Base-by-base conservation (phyloP, 257 asterid genomes). In the Craterostigma plantagineum region DNA sequence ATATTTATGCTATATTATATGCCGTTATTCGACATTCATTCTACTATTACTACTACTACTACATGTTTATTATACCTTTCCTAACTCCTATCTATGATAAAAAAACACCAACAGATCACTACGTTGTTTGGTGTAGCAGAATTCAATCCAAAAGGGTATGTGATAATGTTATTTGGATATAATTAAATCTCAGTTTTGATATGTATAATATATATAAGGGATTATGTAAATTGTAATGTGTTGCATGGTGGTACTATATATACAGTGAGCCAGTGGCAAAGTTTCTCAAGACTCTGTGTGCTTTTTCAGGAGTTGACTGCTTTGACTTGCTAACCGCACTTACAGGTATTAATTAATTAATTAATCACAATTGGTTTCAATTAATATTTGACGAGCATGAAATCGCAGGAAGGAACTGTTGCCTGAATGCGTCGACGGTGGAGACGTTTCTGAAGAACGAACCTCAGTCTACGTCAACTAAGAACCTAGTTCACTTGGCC, bases 381-480 rank as follows among this genome's bases (percentile, higher is more conserved):
- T 36, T 8, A 10, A 2, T 9, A 39, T 23, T 23, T 23, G 4
- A 23, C 6, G 6, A n/a, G n/a, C n/a, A 23, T 6, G 6, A 23
- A 23, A 23, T 23, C 6, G 30, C 66, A 81, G 94, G 94, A 10
- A 53, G 60, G 33, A 65, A 81, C 11, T 81, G 94, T 14, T 81
- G 94, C 50, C 60, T 81, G 16, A 71, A 75, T 38, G 14, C 54
- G 38, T 57, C 81, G 1, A 64, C 67, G 0, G 46, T 59, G 3
- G 55, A 57, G 6, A 16, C 42, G 11, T 69, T 55, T 62, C 34
- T 74, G 54, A 43, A 55, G 61, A 45, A 70, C n/a, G 83, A 70
- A 40, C 78, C 80, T 35, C 95, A 82, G 42, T 34, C 92, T 37
- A 75, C 91, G 16, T 43, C 94, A 0, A 66, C 81, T 0, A 78